Base-by-base conservation (phyloP, 495 filamentous ascomycete genomes). In the Xylaria sp. region DNA sequence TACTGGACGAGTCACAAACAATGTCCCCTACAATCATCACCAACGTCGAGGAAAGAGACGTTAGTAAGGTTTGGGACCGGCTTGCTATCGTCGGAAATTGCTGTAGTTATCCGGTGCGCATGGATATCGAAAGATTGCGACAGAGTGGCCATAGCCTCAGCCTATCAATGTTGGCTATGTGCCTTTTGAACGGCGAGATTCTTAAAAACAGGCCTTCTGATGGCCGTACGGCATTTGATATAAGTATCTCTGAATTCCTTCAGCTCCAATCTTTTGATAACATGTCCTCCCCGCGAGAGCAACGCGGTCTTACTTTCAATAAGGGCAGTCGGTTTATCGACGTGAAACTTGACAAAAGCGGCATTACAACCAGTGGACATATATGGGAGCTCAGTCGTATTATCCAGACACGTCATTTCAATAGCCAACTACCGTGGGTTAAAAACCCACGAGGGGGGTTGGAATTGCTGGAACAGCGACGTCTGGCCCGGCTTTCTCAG, bases 1-100 rank as follows among this genome's bases (percentile, higher is more conserved):
- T 77, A 7, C 67, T 77, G 9, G 31, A 71, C 8, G n/a, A 64
- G 15, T 71, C 71, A 17, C 62, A 68, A 17, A 41, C 70, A 8
- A 77, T 78, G 74, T 40, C 61, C 19, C 76, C 74, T n/a, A 62
- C 11, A 12, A 69, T 78, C 24, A 66, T 78, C 37, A 14, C 50
- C n/a, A 73, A 78, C 43, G 67, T 75, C 19, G 66, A 63, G 44
- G 31, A 9, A 11, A 59, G 75, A 43, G 68, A 31, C 2, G 14
- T 78, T 14, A 37, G 5, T 15, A 40, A 76, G 5, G 61, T 63
- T 4, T 80, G 74, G 75, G 75, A 80, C 52, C 71, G 77, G 8
- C 72, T 80, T 35, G 57, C 77, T 43, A 77, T 80, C 44, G 55
- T 71, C 11, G 78, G 73, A 48, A 80, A 79, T 40, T 79, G 75